Evolutionary conservation across 2,329 filamentous ascomycete species (phyloP).

Genomic region (Exophiala oligosperma): DNA sequence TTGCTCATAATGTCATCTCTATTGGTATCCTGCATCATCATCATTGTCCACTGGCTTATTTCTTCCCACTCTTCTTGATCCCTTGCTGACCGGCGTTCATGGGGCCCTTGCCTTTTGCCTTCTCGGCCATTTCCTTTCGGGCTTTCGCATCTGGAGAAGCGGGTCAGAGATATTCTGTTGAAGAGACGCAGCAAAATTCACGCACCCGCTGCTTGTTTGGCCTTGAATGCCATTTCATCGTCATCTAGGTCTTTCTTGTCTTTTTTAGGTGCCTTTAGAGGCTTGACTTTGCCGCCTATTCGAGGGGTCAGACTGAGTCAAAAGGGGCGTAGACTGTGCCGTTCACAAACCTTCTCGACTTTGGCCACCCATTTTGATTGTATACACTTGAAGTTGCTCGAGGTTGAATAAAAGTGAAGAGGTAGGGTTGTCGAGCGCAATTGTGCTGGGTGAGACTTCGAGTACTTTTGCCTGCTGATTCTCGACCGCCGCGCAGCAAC

Average conservation of each 20-base stretch:
- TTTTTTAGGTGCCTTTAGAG: slow-evolving; percentile 88
- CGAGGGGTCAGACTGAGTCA: slow-evolving; percentile 10
- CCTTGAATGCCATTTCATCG: slow-evolving; percentile 77
- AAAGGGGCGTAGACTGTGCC: no score
- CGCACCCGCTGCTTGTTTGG: slow-evolving; percentile 83
- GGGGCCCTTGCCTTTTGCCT: slow-evolving; percentile 84
- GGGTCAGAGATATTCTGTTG: slow-evolving; percentile 5
- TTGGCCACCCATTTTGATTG: slow-evolving; percentile 60
- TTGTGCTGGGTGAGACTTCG: no score
- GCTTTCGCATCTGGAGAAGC: slow-evolving; percentile 70
- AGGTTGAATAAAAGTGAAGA: no score
- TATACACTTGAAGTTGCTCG: not conserved
- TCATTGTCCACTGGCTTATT: slow-evolving; percentile 26
- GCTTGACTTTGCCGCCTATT: slow-evolving; percentile 78
- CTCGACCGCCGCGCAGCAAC: no score
- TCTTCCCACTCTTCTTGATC: slow-evolving; percentile 99
- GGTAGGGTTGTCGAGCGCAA: no score
- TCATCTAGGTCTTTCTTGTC: slow-evolving; percentile 79
- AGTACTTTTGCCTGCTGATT: no score
- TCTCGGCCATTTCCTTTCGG: slow-evolving; percentile 78
- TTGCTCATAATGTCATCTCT: slow-evolving; percentile 15
- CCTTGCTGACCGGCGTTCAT: slow-evolving; percentile 80
- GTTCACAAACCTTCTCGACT: slow-evolving; percentile 62
- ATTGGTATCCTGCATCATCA: not conserved
- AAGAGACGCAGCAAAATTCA: slow-evolving; percentile 16